Evolutionary conservation across 129 eudicot species (phyloP).

Genomic region (Mikania micrantha): DNA sequence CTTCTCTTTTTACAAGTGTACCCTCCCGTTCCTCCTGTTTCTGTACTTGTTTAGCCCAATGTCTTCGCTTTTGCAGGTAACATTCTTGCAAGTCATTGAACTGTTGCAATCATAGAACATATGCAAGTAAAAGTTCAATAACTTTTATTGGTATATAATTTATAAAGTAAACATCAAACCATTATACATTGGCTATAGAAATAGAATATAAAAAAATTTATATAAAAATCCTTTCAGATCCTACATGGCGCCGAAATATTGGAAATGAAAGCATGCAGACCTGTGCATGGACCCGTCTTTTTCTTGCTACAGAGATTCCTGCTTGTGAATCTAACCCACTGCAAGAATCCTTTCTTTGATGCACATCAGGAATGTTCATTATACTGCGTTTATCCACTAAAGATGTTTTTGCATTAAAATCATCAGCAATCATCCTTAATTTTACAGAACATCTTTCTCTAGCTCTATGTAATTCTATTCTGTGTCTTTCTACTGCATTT

Average conservation of each 20-base stretch:
- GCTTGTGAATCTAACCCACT: slow-evolving; percentile 52
- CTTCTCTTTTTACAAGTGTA: slow-evolving; percentile 34
- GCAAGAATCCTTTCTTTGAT: slow-evolving; percentile 36
- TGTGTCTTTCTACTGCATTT: slow-evolving; percentile 60
- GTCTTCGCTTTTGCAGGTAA: slow-evolving; percentile 76
- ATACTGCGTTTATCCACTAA: slow-evolving; percentile 43
- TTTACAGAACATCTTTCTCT: slow-evolving; percentile 53
- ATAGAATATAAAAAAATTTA: not conserved
- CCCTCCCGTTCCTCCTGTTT: slow-evolving; percentile 42
- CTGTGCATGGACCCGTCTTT: slow-evolving; percentile 76
- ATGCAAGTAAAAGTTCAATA: not conserved
- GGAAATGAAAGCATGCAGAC: slow-evolving; percentile 24
- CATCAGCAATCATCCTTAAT: slow-evolving; percentile 49
- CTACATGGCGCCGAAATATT: not conserved
- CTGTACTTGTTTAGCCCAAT: slow-evolving; percentile 48
- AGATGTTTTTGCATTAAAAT: slow-evolving; percentile 38
- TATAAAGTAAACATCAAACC: not conserved
- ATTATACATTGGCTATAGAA: not conserved
- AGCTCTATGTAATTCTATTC: slow-evolving; percentile 50
- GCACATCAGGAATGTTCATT: slow-evolving; percentile 28
- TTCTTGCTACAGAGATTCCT: slow-evolving; percentile 53
- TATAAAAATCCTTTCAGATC: not conserved
- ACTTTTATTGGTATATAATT: not conserved
- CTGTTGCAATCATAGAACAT: slow-evolving; percentile 27
- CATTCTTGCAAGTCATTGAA: slow-evolving; percentile 88